Base-by-base conservation (phyloP, 1,284 basidiomycete genomes). In the Melampsora americana region DNA sequence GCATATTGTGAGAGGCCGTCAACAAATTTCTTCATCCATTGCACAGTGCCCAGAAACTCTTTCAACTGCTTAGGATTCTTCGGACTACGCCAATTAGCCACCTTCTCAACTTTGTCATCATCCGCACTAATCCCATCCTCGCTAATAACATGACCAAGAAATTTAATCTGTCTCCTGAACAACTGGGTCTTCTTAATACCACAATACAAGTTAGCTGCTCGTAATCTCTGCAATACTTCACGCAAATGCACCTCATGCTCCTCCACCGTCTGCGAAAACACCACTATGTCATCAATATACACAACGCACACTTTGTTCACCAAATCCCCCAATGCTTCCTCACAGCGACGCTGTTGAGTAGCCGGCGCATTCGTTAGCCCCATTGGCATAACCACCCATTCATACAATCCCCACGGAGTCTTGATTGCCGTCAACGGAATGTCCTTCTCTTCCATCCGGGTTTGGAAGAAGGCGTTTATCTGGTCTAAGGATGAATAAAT, bases 351-450 rank as follows among this genome's bases (percentile, higher is more conserved):
- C 9, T 61, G 60, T 14, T 61, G 60, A 26, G 60, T 61, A 1
- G 60, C 60, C 16, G 60, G 60, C 4, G 60, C 23, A 9, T 61
- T 61, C 14, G 60, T 61, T 4, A 61, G 60, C 1, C 60, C 60
- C 60, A 61, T 61, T 11, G 60, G 60, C 60, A 61, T 26, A 0
- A 86, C 84, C 0, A 79, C 14, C 84, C 84, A 85, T 69, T 86
- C 83, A 59, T 83, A 86, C 0, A 84, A 77, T n/a, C 66, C 42
- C 66, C 66, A 67, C 9, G 66, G 66, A 20, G 66, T 67, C 26
- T 61, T 61, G 60, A 61, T 35, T 1, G 60, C 60, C 14, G 60
- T 61, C 60, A 61, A 9, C 35, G 60, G 60, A 9, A 61, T 61
- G 9, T 61, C 60, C 12, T 61, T 35, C 35, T 16, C 23, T 16